Base-by-base conservation (phyloP, 768 basidiomycete species). In the Amanita exitialis region DNA sequence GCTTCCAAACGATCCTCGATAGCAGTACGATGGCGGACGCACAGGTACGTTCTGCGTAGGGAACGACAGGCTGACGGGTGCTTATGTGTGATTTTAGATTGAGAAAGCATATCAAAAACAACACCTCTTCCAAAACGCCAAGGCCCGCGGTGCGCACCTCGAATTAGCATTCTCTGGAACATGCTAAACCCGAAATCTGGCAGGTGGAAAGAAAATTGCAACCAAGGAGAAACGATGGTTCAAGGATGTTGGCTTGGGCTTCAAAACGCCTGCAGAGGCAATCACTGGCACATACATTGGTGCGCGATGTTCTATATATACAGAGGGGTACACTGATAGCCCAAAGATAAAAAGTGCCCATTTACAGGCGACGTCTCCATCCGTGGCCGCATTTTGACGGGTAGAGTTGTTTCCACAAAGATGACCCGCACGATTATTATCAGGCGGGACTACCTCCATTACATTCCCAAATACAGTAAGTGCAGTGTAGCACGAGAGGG, bases 91-190 rank as follows among this genome's bases (percentile, higher is more conserved):
- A 52, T 37, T 45, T 15, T 64, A 97, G 87, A 83, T 94, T 66
- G 94, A 98, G 73, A 96, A 95, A 74, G 89, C 90, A 56, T 99
- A 78, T 78, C 94, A 96, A 73, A 96, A 96, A 76, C 96, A 99
- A 70, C 79, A 84, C 66, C 80, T 99, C 67, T 99, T 99, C 83
- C 92, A 95, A 73, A 95, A 95, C 73, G 78, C 90, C 68, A 98
- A 98, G 80, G 75, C 80, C 59, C 84, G 83, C 64, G 89, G 92
- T 94, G 70, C 64, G 43, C 15, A 16, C 43, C 43, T 15, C n/a
- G 90, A 82, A 53, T 51, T 42, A 35, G 46, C 53, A 51, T 48
- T 9, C 2, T 37, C 15, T 3, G 9, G 25, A 18, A 47, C 39
- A 18, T 54, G 38, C 25, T 51, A 51, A 42, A 51, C 32, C 44